Conservation (phyloP, 164 flowering plant species). For the Protea cynaroides region DNA sequence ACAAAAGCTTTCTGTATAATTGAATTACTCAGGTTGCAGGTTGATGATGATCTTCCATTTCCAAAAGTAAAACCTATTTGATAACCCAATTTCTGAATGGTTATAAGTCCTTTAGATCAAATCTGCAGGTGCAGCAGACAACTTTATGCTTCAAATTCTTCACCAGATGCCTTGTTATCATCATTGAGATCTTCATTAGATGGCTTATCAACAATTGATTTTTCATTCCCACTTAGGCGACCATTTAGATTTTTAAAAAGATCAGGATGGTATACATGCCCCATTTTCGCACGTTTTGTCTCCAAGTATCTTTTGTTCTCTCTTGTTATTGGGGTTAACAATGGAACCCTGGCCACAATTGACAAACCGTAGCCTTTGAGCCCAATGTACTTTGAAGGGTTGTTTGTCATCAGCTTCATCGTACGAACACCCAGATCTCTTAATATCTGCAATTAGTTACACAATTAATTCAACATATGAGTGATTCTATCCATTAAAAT, state of each 20-base stretch:
- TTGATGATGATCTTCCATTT: no score
- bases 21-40: no score
- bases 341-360: slow-evolving; percentile 69
- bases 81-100: no score
- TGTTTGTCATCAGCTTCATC: slow-evolving; percentile 94
- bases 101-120: not conserved
- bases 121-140: not conserved
- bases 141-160: slow-evolving; percentile 5
- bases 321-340: slow-evolving; percentile 59
- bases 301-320: slow-evolving; percentile 89
- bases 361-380: slow-evolving; percentile 91
- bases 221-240: slow-evolving; percentile 22
- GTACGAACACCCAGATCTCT: slow-evolving; percentile 85
- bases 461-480: not conserved
- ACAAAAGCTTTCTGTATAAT: no score
- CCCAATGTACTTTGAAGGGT: slow-evolving; percentile 82
- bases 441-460: slow-evolving; percentile 56
- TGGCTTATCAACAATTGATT: not conserved
- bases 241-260: slow-evolving; percentile 23
- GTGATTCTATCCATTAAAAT: no score
- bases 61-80: no score
- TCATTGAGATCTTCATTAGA: slow-evolving; percentile 5
- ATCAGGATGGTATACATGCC: slow-evolving; percentile 66
- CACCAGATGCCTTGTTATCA: slow-evolving; percentile 3
- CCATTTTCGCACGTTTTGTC: slow-evolving; percentile 90